phyloP scores from a whole-genome alignment of 1,284 basidiomycete species.

The Cryptococcus hybrid region DNA sequence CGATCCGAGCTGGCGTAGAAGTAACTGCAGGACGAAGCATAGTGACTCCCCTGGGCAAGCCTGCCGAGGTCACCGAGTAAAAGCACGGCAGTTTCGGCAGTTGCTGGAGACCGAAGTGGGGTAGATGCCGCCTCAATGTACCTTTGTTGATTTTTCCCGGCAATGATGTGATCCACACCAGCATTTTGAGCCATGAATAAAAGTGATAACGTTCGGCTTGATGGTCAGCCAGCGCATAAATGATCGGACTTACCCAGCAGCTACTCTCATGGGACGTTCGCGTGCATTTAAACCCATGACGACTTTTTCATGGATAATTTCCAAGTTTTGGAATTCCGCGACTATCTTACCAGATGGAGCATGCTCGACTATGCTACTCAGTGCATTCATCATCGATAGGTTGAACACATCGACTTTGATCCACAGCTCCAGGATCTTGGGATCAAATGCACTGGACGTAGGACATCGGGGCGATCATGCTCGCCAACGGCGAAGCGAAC shows the following conservation, averaged over 20 bases:
- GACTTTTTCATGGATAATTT: slow-evolving; percentile 8
- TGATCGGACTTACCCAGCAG: slow-evolving; percentile 20
- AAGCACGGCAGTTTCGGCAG: slow-evolving; percentile 27
- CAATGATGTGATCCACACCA: slow-evolving; percentile 10
- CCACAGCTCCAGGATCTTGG: slow-evolving; percentile 10
- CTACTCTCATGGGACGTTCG: slow-evolving; percentile 19
- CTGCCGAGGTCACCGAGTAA: slow-evolving; percentile 50
- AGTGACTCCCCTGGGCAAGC: slow-evolving; percentile 57
- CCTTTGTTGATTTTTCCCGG: slow-evolving; percentile 6
- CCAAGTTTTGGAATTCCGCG: slow-evolving; percentile 3
- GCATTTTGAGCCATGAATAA: slow-evolving; percentile 11
- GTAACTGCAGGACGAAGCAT: slow-evolving; percentile 61
- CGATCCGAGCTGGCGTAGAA: slow-evolving; percentile 68
- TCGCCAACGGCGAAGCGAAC: slow-evolving; percentile 12
- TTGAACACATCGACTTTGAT: slow-evolving; percentile 9
- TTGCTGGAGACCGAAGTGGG: neutral
- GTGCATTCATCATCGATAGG: slow-evolving; percentile 12
- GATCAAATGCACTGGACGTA: neutral
- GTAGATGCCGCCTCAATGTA: slow-evolving; percentile 2
- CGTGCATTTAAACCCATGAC: slow-evolving; percentile 11
- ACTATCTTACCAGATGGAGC: neutral
- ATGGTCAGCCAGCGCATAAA: neutral
- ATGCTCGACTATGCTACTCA: slow-evolving; percentile 17
- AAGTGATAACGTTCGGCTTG: slow-evolving; percentile 14
- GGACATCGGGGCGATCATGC: neutral